phyloP scores from a whole-genome alignment of 1,284 basidiomycete genomes.

The Fomitopsis palustris region DNA sequence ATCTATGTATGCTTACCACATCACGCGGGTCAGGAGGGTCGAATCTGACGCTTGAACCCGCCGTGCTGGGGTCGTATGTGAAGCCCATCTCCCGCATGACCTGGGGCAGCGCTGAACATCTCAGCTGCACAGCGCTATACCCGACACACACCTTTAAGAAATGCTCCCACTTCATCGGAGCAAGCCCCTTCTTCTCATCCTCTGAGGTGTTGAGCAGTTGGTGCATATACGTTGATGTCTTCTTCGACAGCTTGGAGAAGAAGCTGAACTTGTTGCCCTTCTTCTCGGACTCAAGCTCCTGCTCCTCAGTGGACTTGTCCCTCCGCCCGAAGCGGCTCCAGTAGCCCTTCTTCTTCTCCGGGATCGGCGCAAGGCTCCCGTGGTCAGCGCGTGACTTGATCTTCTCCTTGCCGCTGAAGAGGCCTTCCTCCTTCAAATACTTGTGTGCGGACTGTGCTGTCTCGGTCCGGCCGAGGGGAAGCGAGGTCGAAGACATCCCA shows the following conservation, averaged over 20 bases:
- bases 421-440: slow-evolving; percentile 56
- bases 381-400: slow-evolving; percentile 63
- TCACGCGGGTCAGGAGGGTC: slow-evolving; percentile 63
- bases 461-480: slow-evolving; percentile 42
- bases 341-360: slow-evolving; percentile 43
- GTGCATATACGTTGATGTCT: slow-evolving; percentile 54
- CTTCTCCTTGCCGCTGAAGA: slow-evolving; percentile 51
- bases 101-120: slow-evolving; percentile 31
- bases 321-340: slow-evolving; percentile 44
- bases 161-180: slow-evolving; percentile 71
- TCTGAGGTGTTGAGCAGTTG: slow-evolving; percentile 57
- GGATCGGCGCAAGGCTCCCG: slow-evolving; percentile 45
- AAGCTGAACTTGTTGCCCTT: slow-evolving; percentile 41
- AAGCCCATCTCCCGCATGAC: slow-evolving; percentile 79
- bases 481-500: slow-evolving; percentile 39
- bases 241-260: slow-evolving; percentile 58
- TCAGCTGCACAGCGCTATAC: no score
- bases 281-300: slow-evolving; percentile 12
- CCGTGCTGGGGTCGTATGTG: slow-evolving; percentile 64
- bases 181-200: slow-evolving; percentile 51
- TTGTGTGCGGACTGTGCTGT: slow-evolving; percentile 65
- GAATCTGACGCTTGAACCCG: slow-evolving; percentile 79
- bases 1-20: slow-evolving; percentile 35
- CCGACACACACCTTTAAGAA: slow-evolving; percentile 45
- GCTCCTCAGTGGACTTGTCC: slow-evolving; percentile 29